Evolutionary conservation across 2,329 filamentous ascomycete genomes (phyloP), one percentile per base, ranked within the genome.

Genomic region (Colletotrichum higginsianum): DNA sequence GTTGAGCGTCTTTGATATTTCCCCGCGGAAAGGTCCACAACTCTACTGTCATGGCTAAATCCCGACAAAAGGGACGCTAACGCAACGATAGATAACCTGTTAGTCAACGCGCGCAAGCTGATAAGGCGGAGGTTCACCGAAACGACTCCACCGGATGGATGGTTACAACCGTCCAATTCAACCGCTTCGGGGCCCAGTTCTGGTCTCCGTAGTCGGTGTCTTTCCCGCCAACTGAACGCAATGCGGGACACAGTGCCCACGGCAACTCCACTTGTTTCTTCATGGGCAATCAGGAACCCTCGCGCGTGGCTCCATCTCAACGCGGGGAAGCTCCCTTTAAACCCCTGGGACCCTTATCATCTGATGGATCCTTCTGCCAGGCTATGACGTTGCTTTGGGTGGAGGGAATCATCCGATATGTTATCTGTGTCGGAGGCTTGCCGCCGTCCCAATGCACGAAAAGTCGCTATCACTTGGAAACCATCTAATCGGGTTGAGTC

Each of bases 41-140:
- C 53, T 9, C 6, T 40, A 63, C 30, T 68, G 63, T 60, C 65
- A 21, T 63, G 57, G 52, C 44, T 23, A 47, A 63, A 53, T 40
- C 38, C 56, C 58, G 58, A 63, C 35, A 38, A 40, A 60, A 47
- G 15, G 30, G 64, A 62, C 64, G 53, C 64, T 71, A 30, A 68
- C 26, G 65, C 44, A 40, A 13, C 26, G 52, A 47, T 63, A 68
- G 52, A 47, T 63, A 68, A 60, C 46, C 47, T 58, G 58, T 71
- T 71, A 68, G 68, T 71, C 68, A 71, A 71, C 52, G 65, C 68
- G 58, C 68, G 44, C 58, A 63, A 52, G 68, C 68, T 68, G 68
- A 71, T 71, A 71, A 71, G 68, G 65, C 68, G 68, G 68, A 71
- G 65, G 58, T 71, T 71, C 68, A 60, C 68, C 68, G 68, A 71